Evolutionary conservation across 805 yeast genomes (phyloP), one percentile per base, ranked within the genome.

Genomic region (Isabelozyma heimii): DNA sequence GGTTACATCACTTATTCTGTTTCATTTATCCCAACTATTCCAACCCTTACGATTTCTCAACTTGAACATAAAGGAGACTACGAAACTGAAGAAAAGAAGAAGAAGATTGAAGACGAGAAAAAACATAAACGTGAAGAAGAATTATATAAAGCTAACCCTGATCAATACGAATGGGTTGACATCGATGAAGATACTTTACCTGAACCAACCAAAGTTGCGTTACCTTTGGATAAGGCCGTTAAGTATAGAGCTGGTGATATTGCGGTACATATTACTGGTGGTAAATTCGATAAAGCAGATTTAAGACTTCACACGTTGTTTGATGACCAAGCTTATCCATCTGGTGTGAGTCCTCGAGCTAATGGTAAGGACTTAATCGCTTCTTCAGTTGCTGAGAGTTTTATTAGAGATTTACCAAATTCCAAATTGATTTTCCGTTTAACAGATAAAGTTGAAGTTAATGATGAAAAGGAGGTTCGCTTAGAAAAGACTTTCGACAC

Each of bases 321-420:
- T 52, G 95, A 88, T 65, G 91, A 87, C 57, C 70, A 74, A 38
- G 73, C 76, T 1, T 77, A 73, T 45, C 90, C 94, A 1, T 75
- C 82, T 2, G 82, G 80, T 48, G 73, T 75, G 7, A 70, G 87
- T 0, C 63, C 79, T 9, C 78, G 72, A 57, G 62, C 82, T 2
- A 75, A 67, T 28, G 80, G 80, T 30, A 76, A 77, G 45, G 61
- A 52, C 10, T 62, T 87, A 28, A 54, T 60, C 12, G 59, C 74
- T 20, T 60, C 76, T 13, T 80, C 81, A n/a, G 62, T 67, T 20
- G 86, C 84, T 16, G 81, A 77, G 51, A 80, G 80, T 0, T 87
- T 87, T 55, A 73, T 88, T 44, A 80, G 95, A 64, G 94, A 88
- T 62, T 74, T 88, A 57, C 77, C 79, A 40, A 76, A 86, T 61